Base-by-base conservation (phyloP, 306 rosid genomes). In the Gastrolobium villosum region DNA sequence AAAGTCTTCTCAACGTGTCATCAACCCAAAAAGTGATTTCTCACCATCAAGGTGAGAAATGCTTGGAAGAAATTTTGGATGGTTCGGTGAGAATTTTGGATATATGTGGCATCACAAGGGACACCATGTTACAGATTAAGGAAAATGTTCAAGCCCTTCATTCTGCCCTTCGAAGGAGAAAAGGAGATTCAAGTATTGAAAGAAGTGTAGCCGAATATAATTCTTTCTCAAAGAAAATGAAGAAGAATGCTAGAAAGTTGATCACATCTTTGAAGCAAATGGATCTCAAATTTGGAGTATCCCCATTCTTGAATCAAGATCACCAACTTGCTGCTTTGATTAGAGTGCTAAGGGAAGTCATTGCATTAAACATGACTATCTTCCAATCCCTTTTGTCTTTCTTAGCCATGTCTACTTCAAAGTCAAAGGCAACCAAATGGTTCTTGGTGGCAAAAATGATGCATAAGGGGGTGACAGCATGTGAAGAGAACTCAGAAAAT, bases 41-140 rank as follows among this genome's bases (percentile, higher is more conserved):
- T 36, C 79, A 73, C 10, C 72, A 79, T 61, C 85, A 75, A 72
- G 70, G 78, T 31, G 86, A 85, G 75, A 61, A 73, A 45, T 83
- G 34, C 15, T 41, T 88, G 70, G 92, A 90, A n/a, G 91, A 86
- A 52, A 41, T 92, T 41, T 44, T 90, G 72, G 96, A 94, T 69
- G 92, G 81, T n/a, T 90, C 96, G 0, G 63, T 94, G 15, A 86
- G 53, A 81, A 83, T 90, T 55, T 67, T 94, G 81, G 97, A 94
- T 66, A 36, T 84, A 0, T 90, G 92, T 81, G 91, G 96, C 46
- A 81, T 85, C 49, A 60, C 90, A 41, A 92, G 91, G 73, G 94
- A 90, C 10, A 62, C 70, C 20, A 4, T 86, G 70, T 78, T 52
- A 56, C 86, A 90, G 63, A 77, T 86, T 50, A 87, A 84, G 54